Percentiles rank a stretch among this genome's conserved stretches.
Conservation (phyloP, 495 filamentous ascomycete species). For the Lasiosphaeria miniovina region DNA sequence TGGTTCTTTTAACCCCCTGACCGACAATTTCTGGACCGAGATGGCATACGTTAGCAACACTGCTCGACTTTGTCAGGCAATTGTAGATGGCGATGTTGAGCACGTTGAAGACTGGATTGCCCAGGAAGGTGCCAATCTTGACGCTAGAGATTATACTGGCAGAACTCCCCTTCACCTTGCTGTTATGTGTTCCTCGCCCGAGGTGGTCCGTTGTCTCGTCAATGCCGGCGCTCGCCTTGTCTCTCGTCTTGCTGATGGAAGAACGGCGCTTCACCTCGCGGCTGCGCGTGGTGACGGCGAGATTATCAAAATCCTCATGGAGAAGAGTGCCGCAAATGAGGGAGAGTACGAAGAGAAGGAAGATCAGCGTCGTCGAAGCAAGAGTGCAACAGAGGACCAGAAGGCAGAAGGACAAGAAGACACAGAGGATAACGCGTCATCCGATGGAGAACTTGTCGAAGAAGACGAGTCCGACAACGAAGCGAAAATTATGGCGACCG, state of each 20-base stretch:
- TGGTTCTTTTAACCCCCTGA: slow-evolving; percentile 73
- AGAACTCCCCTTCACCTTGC: slow-evolving; percentile 77
- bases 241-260: slow-evolving; percentile 70
- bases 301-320: slow-evolving; percentile 66
- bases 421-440: slow-evolving; percentile 30
- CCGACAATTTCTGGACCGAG: slow-evolving; percentile 77
- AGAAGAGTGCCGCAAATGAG: slow-evolving; percentile 69
- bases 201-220: slow-evolving; percentile 69
- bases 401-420: slow-evolving; percentile 16
- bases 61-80: slow-evolving; percentile 67
- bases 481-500: slow-evolving; percentile 51
- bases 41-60: slow-evolving; percentile 75
- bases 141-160: slow-evolving; percentile 73
- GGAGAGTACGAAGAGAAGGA: slow-evolving; percentile 59
- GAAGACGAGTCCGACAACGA: slow-evolving; percentile 43
- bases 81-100: slow-evolving; percentile 65
- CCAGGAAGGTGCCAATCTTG: slow-evolving; percentile 57
- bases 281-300: slow-evolving; percentile 62
- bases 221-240: slow-evolving; percentile 68
- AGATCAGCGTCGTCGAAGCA: slow-evolving; percentile 44
- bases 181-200: slow-evolving; percentile 59
- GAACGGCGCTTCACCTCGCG: slow-evolving; percentile 75
- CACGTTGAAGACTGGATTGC: slow-evolving; percentile 65
- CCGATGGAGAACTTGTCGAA: slow-evolving; percentile 38
- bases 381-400: slow-evolving; percentile 16